Base-by-base conservation (phyloP, 768 basidiomycete species). In the Antrodiella citrinella region DNA sequence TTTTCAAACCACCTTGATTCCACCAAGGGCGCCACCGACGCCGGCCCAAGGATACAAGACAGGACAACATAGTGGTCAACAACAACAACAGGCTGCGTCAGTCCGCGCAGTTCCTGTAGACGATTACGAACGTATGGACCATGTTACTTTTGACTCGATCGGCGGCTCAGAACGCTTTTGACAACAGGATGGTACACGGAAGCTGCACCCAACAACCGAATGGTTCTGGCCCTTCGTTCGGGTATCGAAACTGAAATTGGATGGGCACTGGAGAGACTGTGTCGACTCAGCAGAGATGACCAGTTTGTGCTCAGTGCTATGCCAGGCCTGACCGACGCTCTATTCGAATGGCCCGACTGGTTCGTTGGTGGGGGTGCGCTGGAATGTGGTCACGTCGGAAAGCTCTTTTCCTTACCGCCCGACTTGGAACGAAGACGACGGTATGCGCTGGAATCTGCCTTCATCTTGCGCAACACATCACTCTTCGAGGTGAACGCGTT, bases 271-370 rank as follows among this genome's bases (percentile, higher is more conserved):
- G 86, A 91, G 57, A 82, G 88, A 44, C 76, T 98, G 9, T 82
- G 86, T 54, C 79, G 88, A 18, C 73, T 90, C n/a, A 84, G 82
- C 57, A 76, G 77, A 57, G 86, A 88, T 57, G 91, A 93, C 46
- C 72, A 81, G 47, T 90, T 95, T 65, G 62, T 78, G 50, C 74
- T 97, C 51, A 74, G 72, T 35, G 70, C 72, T 26, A 81, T 89
- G 46, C 85, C 89, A 0, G 91, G 91, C 7, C 72, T 94, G 39
- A 79, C 88, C 21, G 86, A 91, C 57, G 85, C 84, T 4, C 72
- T 97, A 19, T 86, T 91, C 53, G 86, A 86, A 61, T 91, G 86
- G 86, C 91, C 93, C 2, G 82, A 88, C 61, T 86, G 82, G 83
- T 94, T 87, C 63, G 72, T 81, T 45, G 71, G 63, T 2, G 77